Evolutionary conservation across 495 filamentous ascomycete species (phyloP), one percentile per base, ranked within the genome.

Genomic region (Penicillium roqueforti): DNA sequence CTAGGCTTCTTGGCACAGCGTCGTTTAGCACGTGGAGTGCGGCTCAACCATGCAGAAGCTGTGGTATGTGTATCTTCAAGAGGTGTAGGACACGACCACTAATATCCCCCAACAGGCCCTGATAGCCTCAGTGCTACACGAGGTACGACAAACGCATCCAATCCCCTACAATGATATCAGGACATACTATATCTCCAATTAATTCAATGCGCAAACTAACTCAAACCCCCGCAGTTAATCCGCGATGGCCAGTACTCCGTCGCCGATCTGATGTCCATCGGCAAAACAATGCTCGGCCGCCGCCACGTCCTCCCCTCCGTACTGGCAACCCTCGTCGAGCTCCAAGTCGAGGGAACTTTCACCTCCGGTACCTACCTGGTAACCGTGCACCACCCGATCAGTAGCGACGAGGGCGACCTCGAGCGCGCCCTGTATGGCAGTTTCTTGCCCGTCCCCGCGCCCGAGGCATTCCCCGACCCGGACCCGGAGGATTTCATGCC

Each of bases 261-360:
- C 53, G 85, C 92, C 9, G 89, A 95, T 62, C 87, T 98, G 67
- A 97, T 97, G 92, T 77, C 82, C 46, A 82, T 92, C 57, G 93
- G 93, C 61, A 85, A 88, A 63, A 89, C 85, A 16, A 89, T 98
- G 83, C 89, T 98, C 14, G 93, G 95, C 54, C 88, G 93, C 4
- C 88, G 92, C 22, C 95, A 98, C 68, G 93, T 98, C 56, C 76
- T 91, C 14, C 91, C 95, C 22, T 83, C 85, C 16, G 93, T 98
- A 26, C 75, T 82, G 23, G 74, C 80, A 3, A 87, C 88, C 10
- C 81, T 98, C 23, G 76, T 80, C 47, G 87, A 95, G 73, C 81
- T 98, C 55, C 88, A 92, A 76, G 86, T 97, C 53, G 93, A 98
- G 70, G 93, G 95, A 34, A 98, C 93, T 0, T 98, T 98, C 58